phyloP scores from a whole-genome alignment of 306 rosid species.

The Castanea mollissima region DNA sequence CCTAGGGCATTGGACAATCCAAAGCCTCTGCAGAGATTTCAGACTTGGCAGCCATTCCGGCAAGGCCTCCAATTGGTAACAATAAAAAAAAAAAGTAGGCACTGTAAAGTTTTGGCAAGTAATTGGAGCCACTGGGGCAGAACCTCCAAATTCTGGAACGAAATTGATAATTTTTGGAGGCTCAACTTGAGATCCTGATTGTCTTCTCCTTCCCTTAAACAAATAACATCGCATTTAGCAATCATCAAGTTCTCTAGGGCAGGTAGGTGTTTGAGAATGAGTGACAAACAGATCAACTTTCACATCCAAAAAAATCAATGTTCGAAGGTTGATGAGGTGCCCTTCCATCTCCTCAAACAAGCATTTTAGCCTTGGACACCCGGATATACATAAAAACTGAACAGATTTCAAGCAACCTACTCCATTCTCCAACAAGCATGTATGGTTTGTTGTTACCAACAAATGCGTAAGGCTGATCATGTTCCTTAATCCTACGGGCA shows the following conservation, averaged over 20 bases:
- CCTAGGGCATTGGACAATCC: no score
- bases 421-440: background rate
- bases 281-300: slow-evolving; percentile 18
- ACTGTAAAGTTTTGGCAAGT: slow-evolving; percentile 8
- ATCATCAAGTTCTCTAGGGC: background rate
- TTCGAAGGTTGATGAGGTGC: background rate
- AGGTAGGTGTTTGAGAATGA: background rate
- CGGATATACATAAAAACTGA: background rate
- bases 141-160: background rate
- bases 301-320: background rate
- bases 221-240: background rate
- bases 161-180: background rate
- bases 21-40: no score
- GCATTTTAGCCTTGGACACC: slow-evolving; percentile 15
- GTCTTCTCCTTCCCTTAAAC: background rate
- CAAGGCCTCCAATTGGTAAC: background rate
- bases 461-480: slow-evolving; percentile 21
- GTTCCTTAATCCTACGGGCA: no score
- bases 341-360: background rate
- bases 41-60: slow-evolving; percentile 6
- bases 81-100: background rate
- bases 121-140: slow-evolving; percentile 31
- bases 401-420: slow-evolving; percentile 21
- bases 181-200: background rate
- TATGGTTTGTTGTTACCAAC: slow-evolving; percentile 22